Evolutionary conservation across 2,329 filamentous ascomycete species (phyloP).

Genomic region (Aspergillus awamori): DNA sequence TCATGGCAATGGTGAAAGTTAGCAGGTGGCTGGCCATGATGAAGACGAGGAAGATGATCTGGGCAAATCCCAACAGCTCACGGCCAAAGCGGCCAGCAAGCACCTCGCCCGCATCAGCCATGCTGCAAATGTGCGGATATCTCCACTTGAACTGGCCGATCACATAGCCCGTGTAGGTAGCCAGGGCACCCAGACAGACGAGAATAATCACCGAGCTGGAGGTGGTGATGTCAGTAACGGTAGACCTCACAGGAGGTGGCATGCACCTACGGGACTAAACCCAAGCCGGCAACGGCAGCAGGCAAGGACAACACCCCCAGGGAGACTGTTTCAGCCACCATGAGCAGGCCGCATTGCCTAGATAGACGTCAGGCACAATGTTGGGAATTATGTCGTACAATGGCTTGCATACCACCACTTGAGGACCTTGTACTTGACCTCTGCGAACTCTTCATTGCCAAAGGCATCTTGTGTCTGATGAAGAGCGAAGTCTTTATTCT

Average conservation of each 20-base stretch:
- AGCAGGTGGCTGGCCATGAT: slow-evolving; percentile 72
- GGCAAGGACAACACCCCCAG: slow-evolving; percentile 61
- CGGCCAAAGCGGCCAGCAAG: slow-evolving; percentile 63
- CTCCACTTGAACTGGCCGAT: slow-evolving; percentile 62
- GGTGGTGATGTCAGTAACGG: slow-evolving; percentile 1
- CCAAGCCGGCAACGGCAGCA: slow-evolving; percentile 54
- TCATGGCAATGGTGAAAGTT: slow-evolving; percentile 70
- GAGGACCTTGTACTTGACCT: slow-evolving; percentile 56
- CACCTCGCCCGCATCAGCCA: slow-evolving; percentile 68
- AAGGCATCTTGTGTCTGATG: slow-evolving; percentile 40
- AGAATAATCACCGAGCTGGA: slow-evolving; percentile 56
- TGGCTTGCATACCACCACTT: slow-evolving; percentile 45
- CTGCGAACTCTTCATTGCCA: slow-evolving; percentile 43
- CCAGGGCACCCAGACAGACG: slow-evolving; percentile 55
- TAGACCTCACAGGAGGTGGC: background rate
- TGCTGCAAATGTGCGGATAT: slow-evolving; percentile 64
- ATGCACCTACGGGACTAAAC: slow-evolving; percentile 52
- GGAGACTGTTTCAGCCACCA: slow-evolving; percentile 63
- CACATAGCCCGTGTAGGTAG: slow-evolving; percentile 64
- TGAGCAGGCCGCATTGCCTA: slow-evolving; percentile 52
- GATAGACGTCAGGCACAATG: slow-evolving; percentile 35
- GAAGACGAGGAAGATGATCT: slow-evolving; percentile 67
- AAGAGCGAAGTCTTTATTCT: slow-evolving; percentile 26
- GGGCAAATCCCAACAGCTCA: slow-evolving; percentile 64
- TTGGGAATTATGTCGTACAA: background rate